phyloP scores from a whole-genome alignment of 805 yeast species.

The Tetrapisispora namnaoensis region DNA sequence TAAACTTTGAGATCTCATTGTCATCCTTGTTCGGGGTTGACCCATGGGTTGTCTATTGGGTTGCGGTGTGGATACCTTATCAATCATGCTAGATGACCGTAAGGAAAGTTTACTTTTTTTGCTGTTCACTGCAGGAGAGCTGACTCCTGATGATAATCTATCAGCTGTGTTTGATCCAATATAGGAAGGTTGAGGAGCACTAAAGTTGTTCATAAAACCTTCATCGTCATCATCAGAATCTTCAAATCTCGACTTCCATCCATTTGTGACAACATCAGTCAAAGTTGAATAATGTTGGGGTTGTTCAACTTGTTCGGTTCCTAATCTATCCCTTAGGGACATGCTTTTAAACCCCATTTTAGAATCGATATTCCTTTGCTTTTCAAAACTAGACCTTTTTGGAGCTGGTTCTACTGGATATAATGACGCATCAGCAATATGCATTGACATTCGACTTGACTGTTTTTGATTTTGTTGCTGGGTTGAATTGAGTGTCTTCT shows the following conservation, averaged over 20 bases:
- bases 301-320: constrained; percentile 6
- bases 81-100: constrained; percentile 17
- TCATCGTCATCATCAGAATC: constrained; percentile 58
- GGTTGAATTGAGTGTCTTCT: not conserved
- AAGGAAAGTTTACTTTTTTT: constrained; percentile 17
- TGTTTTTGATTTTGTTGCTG: not conserved
- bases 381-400: constrained; percentile 50
- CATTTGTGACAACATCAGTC: constrained; percentile 7
- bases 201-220: not conserved
- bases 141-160: constrained; percentile 7
- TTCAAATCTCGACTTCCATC: constrained; percentile 40
- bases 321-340: constrained; percentile 27
- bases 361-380: constrained; percentile 28
- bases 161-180: not conserved
- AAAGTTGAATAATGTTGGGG: constrained; percentile 14
- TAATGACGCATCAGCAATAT: constrained; percentile 2
- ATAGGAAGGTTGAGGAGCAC: not conserved
- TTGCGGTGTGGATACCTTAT: constrained; percentile 2
- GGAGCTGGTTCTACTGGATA: constrained; percentile 33
- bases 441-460: not conserved
- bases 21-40: not conserved
- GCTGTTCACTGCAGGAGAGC: constrained; percentile 10
- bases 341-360: constrained; percentile 32
- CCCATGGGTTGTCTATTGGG: not conserved
- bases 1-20: not conserved